Conservation (phyloP, 768 basidiomycete genomes). For the Myochromella boudieri region DNA sequence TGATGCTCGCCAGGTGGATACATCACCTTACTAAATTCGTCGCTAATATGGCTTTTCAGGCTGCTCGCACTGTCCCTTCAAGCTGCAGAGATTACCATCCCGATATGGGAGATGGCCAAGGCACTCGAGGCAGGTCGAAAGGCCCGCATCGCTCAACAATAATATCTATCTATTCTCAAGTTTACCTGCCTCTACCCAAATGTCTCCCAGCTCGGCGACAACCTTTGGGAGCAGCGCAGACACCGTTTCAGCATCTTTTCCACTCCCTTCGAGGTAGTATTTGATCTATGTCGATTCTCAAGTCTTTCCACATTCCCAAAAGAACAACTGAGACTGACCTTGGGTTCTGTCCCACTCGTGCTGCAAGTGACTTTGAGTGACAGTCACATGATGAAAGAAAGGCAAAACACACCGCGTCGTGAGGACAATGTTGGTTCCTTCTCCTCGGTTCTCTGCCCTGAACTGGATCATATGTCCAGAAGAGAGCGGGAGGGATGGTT, state of each 20-base stretch:
- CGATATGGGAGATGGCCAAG: constrained; percentile 66
- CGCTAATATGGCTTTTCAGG: constrained; percentile 32
- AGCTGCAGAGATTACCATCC: constrained; percentile 50
- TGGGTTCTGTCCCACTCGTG: constrained; percentile 90
- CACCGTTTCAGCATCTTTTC: constrained; percentile 49
- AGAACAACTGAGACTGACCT: constrained; percentile 43
- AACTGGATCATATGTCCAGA: constrained; percentile 89
- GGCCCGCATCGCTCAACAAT: constrained; percentile 18
- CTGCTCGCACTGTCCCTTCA: constrained; percentile 64
- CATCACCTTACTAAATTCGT: not conserved
- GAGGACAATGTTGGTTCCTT: constrained; percentile 54
- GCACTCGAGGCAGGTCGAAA: constrained; percentile 51
- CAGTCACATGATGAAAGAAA: not conserved
- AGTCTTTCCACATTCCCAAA: constrained; percentile 13
- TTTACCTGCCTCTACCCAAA: constrained; percentile 70
- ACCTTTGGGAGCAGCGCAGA: constrained; percentile 50
- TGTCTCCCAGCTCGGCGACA: constrained; percentile 55
- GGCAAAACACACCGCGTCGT: constrained; percentile 58
- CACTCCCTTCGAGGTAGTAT: constrained; percentile 84
- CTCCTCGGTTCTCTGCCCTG: constrained; percentile 43
- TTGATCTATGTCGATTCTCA: constrained; percentile 59
- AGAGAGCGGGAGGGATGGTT: constrained; percentile 66
- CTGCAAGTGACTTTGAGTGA: constrained; percentile 31
- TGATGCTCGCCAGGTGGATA: constrained; percentile 68
- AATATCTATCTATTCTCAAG: constrained; percentile 17